A percentile compares a stretch with the other conserved stretches of the same genome.
phyloP scores from a whole-genome alignment of 495 filamentous ascomycete species.

The Neurospora sp. region DNA sequence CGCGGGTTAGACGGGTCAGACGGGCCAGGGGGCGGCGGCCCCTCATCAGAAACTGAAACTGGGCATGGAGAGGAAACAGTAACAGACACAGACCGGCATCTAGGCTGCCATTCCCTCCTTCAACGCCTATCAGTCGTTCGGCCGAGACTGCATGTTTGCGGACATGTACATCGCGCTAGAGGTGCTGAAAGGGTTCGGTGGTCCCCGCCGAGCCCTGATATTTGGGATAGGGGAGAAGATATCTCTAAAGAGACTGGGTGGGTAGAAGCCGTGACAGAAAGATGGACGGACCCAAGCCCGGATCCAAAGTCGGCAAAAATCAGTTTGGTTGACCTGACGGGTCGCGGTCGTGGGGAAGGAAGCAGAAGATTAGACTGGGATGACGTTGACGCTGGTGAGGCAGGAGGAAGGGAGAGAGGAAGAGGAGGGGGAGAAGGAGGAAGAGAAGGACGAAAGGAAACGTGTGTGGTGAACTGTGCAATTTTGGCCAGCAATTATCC shows the following conservation, averaged over 20 bases:
- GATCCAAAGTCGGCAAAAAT: constrained; percentile 29
- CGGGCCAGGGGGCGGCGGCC: too few species aligned
- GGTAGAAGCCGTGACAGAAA: too few species aligned
- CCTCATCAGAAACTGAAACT: not conserved
- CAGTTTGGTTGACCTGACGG: constrained; percentile 32
- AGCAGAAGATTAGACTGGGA: constrained; percentile 21
- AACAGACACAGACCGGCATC: constrained; percentile 9
- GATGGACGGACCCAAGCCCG: constrained; percentile 30
- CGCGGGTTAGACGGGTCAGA: not conserved
- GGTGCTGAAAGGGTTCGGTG: constrained; percentile 51
- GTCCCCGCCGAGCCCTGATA: too few species aligned
- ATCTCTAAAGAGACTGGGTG: too few species aligned
- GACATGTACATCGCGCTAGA: constrained; percentile 68
- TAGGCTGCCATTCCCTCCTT: constrained; percentile 63
- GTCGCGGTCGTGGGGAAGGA: constrained; percentile 11
- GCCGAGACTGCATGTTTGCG: constrained; percentile 78
- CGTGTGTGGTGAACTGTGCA: constrained; percentile 67
- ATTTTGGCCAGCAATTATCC: constrained; percentile 60
- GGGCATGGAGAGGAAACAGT: not conserved
- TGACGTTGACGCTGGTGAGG: constrained; percentile 14
- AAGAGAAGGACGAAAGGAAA: constrained; percentile 42
- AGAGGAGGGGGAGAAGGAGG: constrained; percentile 17
- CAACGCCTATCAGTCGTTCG: constrained; percentile 62
- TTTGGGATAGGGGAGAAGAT: too few species aligned
- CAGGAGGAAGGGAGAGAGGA: constrained; percentile 31